Conservation (phyloP, 768 basidiomycete genomes). For the Amanita rubescens region DNA sequence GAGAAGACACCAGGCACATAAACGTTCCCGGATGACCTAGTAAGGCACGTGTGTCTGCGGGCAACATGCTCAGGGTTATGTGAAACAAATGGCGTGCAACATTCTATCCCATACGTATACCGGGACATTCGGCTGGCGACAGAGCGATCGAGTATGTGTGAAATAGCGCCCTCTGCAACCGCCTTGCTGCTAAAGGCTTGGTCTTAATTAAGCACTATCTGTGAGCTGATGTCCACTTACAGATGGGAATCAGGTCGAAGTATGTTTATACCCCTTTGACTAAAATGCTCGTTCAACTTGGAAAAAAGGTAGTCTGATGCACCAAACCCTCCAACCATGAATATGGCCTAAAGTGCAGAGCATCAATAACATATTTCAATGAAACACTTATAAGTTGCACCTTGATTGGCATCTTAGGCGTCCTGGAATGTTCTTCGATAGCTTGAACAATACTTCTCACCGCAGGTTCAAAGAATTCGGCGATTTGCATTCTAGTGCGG, state of each 20-base stretch:
- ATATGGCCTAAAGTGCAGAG: slow-evolving; percentile 22
- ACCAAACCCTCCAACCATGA: slow-evolving; percentile 48
- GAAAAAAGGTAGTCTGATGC: slow-evolving; percentile 42
- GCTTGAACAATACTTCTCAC: not conserved
- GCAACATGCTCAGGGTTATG: slow-evolving; percentile 9
- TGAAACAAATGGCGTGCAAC: slow-evolving; percentile 3
- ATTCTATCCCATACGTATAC: slow-evolving; percentile 11
- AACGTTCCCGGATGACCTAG: not conserved
- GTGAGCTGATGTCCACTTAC: slow-evolving; percentile 24
- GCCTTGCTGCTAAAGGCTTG: slow-evolving; percentile 15
- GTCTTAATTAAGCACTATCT: not conserved
- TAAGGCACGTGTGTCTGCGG: not conserved
- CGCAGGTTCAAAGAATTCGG: slow-evolving; percentile 6
- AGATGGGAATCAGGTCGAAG: slow-evolving; percentile 37
- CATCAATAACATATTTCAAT: no score
- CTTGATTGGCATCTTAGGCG: not conserved
- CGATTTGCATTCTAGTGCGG: not conserved
- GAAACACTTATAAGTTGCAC: no score
- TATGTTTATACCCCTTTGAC: slow-evolving; percentile 25
- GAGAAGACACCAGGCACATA: slow-evolving; percentile 8
- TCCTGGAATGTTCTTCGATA: not conserved
- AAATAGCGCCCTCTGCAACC: slow-evolving; percentile 19
- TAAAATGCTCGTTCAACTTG: slow-evolving; percentile 29
- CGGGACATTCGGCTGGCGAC: slow-evolving; percentile 12
- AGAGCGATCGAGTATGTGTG: slow-evolving; percentile 15